A percentile compares a stretch with the other conserved stretches of the same genome.
Evolutionary conservation across 2,329 filamentous ascomycete genomes (phyloP).

Genomic region (Hymenoscyphus scutula): DNA sequence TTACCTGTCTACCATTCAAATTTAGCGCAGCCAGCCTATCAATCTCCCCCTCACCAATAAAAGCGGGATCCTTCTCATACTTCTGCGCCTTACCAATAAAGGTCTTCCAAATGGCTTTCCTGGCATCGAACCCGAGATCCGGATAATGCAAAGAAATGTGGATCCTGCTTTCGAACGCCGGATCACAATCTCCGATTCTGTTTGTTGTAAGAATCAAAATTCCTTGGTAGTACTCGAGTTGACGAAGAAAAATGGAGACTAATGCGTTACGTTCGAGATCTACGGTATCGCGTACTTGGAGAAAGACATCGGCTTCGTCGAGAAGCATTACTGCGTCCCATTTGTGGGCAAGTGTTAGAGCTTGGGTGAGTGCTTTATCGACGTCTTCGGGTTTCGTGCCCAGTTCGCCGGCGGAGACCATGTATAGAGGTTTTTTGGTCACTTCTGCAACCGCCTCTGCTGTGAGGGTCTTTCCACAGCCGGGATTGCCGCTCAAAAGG

Average conservation of each 20-base stretch:
- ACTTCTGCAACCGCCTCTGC: constrained; percentile 13
- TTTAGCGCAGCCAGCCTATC: background rate
- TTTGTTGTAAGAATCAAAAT: constrained; percentile 39
- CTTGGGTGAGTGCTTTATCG: constrained; percentile 7
- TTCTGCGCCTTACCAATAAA: constrained; percentile 5
- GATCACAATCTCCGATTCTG: constrained; percentile 38
- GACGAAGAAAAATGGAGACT: constrained; percentile 42
- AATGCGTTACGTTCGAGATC: constrained; percentile 42
- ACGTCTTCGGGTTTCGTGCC: constrained; percentile 33
- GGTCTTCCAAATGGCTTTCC: background rate
- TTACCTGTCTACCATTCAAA: constrained; percentile 7
- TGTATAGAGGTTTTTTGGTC: constrained; percentile 8
- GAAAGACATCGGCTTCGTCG: constrained; percentile 16
- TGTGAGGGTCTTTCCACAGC: constrained; percentile 7
- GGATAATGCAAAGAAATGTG: constrained; percentile 25
- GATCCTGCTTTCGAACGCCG: constrained; percentile 37
- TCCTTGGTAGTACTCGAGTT: constrained; percentile 19
- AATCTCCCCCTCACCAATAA: background rate
- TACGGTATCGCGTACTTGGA: constrained; percentile 33
- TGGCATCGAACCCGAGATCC: background rate
- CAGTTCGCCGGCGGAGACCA: constrained; percentile 10
- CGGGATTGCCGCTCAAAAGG: constrained; percentile 3
- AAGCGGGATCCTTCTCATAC: background rate
- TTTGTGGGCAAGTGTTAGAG: constrained; percentile 7
- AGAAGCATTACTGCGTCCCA: constrained; percentile 18